A percentile compares a stretch with the other conserved stretches of the same genome.
Conservation (phyloP, 371 early-diverging fungal genomes). For the Encephalitozoon intestinalis region DNA sequence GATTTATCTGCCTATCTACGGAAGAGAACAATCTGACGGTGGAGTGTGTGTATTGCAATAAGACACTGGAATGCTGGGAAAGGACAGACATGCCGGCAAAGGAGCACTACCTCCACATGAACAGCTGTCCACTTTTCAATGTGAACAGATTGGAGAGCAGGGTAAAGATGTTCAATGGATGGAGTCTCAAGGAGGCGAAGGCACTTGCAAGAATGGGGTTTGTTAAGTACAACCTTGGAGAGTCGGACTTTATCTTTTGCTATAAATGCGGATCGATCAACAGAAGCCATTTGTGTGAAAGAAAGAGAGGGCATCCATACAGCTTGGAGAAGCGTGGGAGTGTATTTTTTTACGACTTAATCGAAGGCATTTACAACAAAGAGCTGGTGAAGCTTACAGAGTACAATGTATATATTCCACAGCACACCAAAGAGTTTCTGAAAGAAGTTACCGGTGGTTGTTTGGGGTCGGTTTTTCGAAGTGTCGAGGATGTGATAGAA, state of each 20-base stretch:
- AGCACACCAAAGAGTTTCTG: background rate
- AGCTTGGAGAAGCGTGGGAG: background rate
- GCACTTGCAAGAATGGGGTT: slow-evolving; percentile 6
- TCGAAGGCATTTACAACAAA: slow-evolving; percentile 8
- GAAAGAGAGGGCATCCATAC: background rate
- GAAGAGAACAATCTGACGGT: slow-evolving; percentile 5
- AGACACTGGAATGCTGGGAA: slow-evolving; percentile 52
- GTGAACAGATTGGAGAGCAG: background rate
- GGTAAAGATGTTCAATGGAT: background rate
- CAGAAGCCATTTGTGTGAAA: background rate
- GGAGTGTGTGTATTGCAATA: slow-evolving; percentile 48
- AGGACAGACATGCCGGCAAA: slow-evolving; percentile 29
- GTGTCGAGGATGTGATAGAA: background rate
- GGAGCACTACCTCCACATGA: slow-evolving; percentile 49
- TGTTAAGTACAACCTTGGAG: slow-evolving; percentile 23
- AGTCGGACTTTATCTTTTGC: slow-evolving; percentile 19
- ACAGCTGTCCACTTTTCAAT: slow-evolving; percentile 40
- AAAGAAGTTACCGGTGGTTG: background rate
- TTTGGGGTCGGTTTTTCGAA: background rate
- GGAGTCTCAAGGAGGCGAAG: background rate
- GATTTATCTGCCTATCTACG: slow-evolving; percentile 19
- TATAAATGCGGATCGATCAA: slow-evolving; percentile 31
- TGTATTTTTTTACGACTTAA: slow-evolving; percentile 26
- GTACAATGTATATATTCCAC: background rate
- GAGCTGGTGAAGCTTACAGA: background rate